Percentiles rank a stretch among this genome's conserved stretches.
Evolutionary conservation across 2,329 filamentous ascomycete genomes (phyloP).

Genomic region (Verticillium nubilum): DNA sequence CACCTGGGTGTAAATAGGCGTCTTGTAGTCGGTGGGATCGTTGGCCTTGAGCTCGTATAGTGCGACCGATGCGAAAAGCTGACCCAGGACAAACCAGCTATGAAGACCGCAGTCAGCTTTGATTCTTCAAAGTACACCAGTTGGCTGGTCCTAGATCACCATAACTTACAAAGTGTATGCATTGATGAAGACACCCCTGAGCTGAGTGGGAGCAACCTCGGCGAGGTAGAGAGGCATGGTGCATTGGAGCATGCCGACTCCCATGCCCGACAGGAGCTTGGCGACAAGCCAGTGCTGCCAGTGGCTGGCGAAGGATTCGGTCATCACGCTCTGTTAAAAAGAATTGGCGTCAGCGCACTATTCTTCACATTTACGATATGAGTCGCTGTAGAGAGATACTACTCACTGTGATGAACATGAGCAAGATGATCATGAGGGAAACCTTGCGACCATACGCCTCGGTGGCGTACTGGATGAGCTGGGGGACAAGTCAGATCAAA

Average conservation of each 20-base stretch:
- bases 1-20: slow-evolving; percentile 34
- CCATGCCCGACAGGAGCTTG: slow-evolving; percentile 23
- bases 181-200: slow-evolving; percentile 31
- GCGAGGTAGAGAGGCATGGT: slow-evolving; percentile 33
- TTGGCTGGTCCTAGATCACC: not conserved
- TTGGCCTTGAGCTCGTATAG: slow-evolving; percentile 25
- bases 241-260: slow-evolving; percentile 32
- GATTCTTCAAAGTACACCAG: not conserved
- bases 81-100: slow-evolving; percentile 36
- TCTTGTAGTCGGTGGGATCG: slow-evolving; percentile 26
- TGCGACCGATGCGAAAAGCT: slow-evolving; percentile 35
- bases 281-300: slow-evolving; percentile 34
- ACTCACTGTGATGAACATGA: slow-evolving; percentile 21
- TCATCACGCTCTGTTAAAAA: not conserved
- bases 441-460: slow-evolving; percentile 28
- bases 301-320: slow-evolving; percentile 26
- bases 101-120: not conserved
- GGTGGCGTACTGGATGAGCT: slow-evolving; percentile 21
- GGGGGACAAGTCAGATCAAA: slow-evolving; percentile 16
- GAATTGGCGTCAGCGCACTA: slow-evolving; percentile 18
- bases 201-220: slow-evolving; percentile 31
- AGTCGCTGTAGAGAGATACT: not conserved
- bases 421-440: slow-evolving; percentile 27
- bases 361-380: slow-evolving; percentile 7
- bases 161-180: slow-evolving; percentile 28